A percentile compares a stretch with the other conserved stretches of the same genome.
These are phyloP conservation scores for Quercus phellos DNA, from an alignment of 331 rosid genomes.

Conservation along the genomic window DNA sequence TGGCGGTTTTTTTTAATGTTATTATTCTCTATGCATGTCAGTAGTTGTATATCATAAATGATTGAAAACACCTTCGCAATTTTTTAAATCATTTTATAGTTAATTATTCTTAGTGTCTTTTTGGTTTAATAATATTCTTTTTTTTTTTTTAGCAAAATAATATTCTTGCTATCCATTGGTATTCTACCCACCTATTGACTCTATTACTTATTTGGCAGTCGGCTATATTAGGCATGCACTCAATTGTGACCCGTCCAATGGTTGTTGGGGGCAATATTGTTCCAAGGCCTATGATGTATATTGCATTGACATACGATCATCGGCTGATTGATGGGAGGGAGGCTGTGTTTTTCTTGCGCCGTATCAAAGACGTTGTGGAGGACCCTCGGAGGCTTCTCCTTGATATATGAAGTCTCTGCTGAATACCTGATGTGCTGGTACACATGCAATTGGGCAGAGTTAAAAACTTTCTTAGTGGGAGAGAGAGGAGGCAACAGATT, in stretches of 20 bases:
- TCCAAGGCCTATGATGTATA: slow-evolving; percentile 60
- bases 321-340: slow-evolving; percentile 60
- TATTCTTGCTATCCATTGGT: not conserved
- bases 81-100: too few relatives aligned
- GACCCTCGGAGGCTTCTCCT: slow-evolving; percentile 65
- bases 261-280: slow-evolving; percentile 45
- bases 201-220: slow-evolving; percentile 28
- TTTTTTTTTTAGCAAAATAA: not conserved
- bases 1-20: not conserved
- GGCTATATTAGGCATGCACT: slow-evolving; percentile 64
- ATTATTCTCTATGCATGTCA: not conserved
- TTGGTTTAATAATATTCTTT: too few relatives aligned
- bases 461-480: too few relatives aligned
- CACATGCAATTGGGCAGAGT: not conserved
- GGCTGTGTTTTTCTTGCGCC: slow-evolving; percentile 60
- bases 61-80: not conserved
- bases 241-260: slow-evolving; percentile 53
- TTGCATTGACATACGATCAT: slow-evolving; percentile 59
- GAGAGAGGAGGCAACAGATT: too few relatives aligned
- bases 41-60: not conserved
- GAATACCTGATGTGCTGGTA: not conserved
- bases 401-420: slow-evolving; percentile 35
- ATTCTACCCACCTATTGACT: not conserved
- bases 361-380: slow-evolving; percentile 59
- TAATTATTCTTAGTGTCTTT: too few relatives aligned